These are phyloP conservation scores for Ophiostoma piceae DNA, from an alignment of 2,329 filamentous ascomycete genomes.

Conservation along the genomic window DNA sequence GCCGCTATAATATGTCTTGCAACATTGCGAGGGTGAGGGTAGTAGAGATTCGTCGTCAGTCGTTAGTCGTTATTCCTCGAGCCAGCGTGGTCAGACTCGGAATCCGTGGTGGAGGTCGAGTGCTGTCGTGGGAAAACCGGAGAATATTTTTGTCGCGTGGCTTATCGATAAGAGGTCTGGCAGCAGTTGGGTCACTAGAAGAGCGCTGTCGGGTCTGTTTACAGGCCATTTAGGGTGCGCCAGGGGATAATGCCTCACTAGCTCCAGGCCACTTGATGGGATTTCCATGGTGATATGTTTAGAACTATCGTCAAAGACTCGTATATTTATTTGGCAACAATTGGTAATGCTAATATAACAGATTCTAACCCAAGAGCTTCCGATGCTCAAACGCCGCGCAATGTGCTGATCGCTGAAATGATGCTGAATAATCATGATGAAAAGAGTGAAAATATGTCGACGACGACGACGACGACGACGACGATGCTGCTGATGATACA, in stretches of 20 bases:
- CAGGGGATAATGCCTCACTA: slow-evolving; percentile 7
- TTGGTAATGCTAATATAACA: not conserved
- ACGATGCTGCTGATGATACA: not conserved
- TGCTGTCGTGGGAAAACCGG: not conserved
- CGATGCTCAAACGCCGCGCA: slow-evolving; percentile 11
- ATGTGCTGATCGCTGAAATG: not conserved
- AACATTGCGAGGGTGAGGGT: slow-evolving; percentile 19
- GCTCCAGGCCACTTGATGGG: not conserved
- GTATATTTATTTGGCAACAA: not conserved
- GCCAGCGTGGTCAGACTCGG: not conserved
- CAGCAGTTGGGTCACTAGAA: not conserved
- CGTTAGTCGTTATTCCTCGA: not conserved
- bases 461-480: not conserved
- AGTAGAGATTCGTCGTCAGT: not conserved
- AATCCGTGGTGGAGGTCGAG: not conserved
- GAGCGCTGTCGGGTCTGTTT: not conserved
- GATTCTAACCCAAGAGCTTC: not conserved
- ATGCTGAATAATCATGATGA: not conserved
- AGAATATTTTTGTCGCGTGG: slow-evolving; percentile 11
- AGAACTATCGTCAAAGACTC: not conserved
- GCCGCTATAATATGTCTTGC: slow-evolving; percentile 12
- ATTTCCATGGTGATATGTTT: not conserved
- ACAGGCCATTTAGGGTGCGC: not conserved
- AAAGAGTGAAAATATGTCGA: not conserved
- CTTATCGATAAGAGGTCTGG: slow-evolving; percentile 22